Percentiles rank a stretch among this genome's conserved stretches.
Conservation (phyloP, 2,329 filamentous ascomycete genomes). For the Arthrobotrys sinensis region DNA sequence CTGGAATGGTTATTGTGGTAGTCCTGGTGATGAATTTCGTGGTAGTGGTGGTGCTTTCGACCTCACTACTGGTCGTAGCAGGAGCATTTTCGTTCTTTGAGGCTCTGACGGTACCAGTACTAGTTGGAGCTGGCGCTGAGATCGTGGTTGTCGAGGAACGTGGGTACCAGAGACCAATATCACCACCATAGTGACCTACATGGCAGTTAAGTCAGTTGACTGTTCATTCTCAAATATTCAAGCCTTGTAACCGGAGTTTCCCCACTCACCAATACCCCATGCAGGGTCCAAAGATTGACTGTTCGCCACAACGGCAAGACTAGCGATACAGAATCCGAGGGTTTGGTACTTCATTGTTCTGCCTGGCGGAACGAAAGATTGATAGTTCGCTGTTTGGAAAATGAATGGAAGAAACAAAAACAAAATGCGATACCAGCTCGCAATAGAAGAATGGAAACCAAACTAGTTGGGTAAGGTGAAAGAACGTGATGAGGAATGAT, state of each 20-base stretch:
- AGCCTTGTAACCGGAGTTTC: neutral
- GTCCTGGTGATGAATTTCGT: slow-evolving; percentile 42
- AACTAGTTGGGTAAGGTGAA: slow-evolving; percentile 41
- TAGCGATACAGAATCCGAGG: slow-evolving; percentile 34
- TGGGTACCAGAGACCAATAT: slow-evolving; percentile 37
- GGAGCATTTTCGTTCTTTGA: slow-evolving; percentile 10
- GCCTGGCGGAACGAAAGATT: neutral
- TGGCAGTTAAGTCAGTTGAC: slow-evolving; percentile 1
- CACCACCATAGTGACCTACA: slow-evolving; percentile 50
- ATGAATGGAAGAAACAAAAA: slow-evolving; percentile 2
- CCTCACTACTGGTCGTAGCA: neutral
- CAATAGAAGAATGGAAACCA: slow-evolving; percentile 38
- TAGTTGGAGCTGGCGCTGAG: slow-evolving; percentile 1
- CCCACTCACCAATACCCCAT: slow-evolving; percentile 50
- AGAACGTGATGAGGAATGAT: slow-evolving; percentile 27
- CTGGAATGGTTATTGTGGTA: slow-evolving; percentile 38
- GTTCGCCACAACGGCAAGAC: slow-evolving; percentile 29
- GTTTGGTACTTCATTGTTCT: slow-evolving; percentile 56
- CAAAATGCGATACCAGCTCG: slow-evolving; percentile 37
- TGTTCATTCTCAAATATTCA: neutral
- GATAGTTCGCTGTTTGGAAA: neutral
- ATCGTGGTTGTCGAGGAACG: slow-evolving; percentile 22
- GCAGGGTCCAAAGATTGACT: slow-evolving; percentile 51
- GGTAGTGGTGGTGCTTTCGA: slow-evolving; percentile 33
- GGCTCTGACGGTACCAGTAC: neutral